Percentiles rank a stretch among this genome's conserved stretches.
Evolutionary conservation across 768 basidiomycete genomes (phyloP).

Genomic region (Cubamyces lactineus): DNA sequence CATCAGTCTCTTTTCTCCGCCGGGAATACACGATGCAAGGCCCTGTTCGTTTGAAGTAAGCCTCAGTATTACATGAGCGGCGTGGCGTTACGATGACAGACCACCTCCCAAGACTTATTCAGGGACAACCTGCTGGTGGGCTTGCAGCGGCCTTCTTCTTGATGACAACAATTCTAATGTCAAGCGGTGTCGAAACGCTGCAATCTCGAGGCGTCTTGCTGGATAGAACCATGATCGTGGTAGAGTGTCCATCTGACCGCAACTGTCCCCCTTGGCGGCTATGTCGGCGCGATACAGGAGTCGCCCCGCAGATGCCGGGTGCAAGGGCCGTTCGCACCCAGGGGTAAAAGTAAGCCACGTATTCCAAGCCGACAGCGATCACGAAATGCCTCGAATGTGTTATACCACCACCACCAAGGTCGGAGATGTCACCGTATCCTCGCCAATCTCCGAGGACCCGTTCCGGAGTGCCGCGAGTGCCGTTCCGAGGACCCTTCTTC

Average conservation of each 20-base stretch:
- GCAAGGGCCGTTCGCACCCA: not conserved
- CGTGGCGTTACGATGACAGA: no score
- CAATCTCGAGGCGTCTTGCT: not conserved
- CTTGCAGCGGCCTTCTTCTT: not conserved
- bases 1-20: slow-evolving; percentile 10
- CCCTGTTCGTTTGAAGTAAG: not conserved
- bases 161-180: slow-evolving; percentile 1
- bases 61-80: no score
- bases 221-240: not conserved
- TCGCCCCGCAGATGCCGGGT: not conserved
- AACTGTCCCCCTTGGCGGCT: slow-evolving; percentile 3
- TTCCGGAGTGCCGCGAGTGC: slow-evolving; percentile 15
- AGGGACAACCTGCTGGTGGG: not conserved
- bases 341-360: no score
- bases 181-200: not conserved
- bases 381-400: not conserved
- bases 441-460: slow-evolving; percentile 19
- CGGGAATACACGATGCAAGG: slow-evolving; percentile 8
- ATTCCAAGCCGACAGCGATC: not conserved
- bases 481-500: slow-evolving; percentile 18
- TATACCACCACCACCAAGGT: not conserved
- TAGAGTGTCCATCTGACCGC: not conserved
- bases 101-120: not conserved
- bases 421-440: not conserved
- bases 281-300: not conserved